A percentile compares a stretch with the other conserved stretches of the same genome.
phyloP scores from a whole-genome alignment of 768 basidiomycete species.

The Rhizopogon vesiculosus region DNA sequence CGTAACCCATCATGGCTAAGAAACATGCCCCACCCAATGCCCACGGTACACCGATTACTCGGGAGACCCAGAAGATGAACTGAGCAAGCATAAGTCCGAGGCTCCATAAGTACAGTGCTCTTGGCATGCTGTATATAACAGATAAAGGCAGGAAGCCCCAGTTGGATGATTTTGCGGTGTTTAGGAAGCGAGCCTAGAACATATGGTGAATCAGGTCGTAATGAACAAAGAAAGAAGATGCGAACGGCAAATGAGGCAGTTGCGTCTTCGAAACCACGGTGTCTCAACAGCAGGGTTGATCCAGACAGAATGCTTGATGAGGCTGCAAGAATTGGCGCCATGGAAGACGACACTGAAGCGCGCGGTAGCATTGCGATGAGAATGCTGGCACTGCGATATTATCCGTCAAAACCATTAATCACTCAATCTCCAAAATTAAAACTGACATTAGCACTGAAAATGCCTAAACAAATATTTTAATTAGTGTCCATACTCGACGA shows the following conservation, averaged over 20 bases:
- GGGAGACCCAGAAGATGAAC: constrained; percentile 6
- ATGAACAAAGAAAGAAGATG: background rate
- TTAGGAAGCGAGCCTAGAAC: constrained; percentile 19
- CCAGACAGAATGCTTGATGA: constrained; percentile 6
- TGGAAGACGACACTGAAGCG: background rate
- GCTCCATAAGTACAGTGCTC: constrained; percentile 43
- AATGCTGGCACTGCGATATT: constrained; percentile 32
- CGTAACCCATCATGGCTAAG: background rate
- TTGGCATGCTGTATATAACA: constrained; percentile 44
- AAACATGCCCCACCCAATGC: background rate
- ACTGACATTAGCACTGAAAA: constrained; percentile 12
- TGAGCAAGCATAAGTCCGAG: constrained; percentile 16
- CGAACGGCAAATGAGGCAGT: constrained; percentile 35
- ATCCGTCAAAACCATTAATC: constrained; percentile 18
- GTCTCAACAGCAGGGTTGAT: constrained; percentile 1
- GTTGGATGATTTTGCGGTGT: constrained; percentile 25
- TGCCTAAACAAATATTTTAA: constrained; percentile 2
- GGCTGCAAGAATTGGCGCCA: constrained; percentile 2
- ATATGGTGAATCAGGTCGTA: background rate
- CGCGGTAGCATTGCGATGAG: constrained; percentile 19
- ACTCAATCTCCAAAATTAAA: constrained; percentile 12
- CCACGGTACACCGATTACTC: background rate
- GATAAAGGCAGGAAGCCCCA: constrained; percentile 43
- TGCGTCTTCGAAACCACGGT: constrained; percentile 8
- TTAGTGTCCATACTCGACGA: background rate